phyloP scores from a whole-genome alignment of 805 yeast genomes.

The Danielozyma ontarioensis region DNA sequence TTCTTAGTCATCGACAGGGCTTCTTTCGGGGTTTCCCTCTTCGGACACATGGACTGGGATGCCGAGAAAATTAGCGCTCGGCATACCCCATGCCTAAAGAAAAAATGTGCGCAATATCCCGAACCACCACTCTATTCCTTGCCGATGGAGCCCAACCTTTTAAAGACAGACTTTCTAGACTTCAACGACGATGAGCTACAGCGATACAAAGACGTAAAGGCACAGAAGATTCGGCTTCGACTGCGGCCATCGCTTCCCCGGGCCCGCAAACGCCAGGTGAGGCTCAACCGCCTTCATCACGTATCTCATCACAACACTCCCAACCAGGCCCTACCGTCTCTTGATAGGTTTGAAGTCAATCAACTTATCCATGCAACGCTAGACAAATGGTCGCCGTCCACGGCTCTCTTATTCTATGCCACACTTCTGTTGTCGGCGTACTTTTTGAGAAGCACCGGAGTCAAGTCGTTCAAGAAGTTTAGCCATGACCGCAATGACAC shows the following conservation, averaged over 20 bases:
- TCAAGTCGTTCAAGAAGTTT: too few relatives aligned
- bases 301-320: background rate
- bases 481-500: too few relatives aligned
- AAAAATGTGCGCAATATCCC: too few relatives aligned
- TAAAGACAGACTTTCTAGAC: background rate
- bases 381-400: background rate
- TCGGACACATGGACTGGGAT: too few relatives aligned
- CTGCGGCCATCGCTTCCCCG: background rate
- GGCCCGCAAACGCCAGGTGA: background rate
- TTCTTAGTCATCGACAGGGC: too few relatives aligned
- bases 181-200: background rate
- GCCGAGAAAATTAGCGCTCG: too few relatives aligned
- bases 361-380: background rate
- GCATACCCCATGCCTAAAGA: too few relatives aligned
- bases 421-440: background rate
- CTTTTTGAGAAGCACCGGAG: background rate
- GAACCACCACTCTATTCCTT: too few relatives aligned
- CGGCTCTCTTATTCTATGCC: background rate
- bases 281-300: too few relatives aligned
- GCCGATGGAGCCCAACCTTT: background rate
- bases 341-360: background rate
- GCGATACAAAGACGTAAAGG: background rate
- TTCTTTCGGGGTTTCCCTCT: too few relatives aligned
- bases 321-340: background rate
- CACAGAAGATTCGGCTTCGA: too few relatives aligned